Evolutionary conservation across 768 basidiomycete species (phyloP).

Genomic region (Agrocybe chaxingu): DNA sequence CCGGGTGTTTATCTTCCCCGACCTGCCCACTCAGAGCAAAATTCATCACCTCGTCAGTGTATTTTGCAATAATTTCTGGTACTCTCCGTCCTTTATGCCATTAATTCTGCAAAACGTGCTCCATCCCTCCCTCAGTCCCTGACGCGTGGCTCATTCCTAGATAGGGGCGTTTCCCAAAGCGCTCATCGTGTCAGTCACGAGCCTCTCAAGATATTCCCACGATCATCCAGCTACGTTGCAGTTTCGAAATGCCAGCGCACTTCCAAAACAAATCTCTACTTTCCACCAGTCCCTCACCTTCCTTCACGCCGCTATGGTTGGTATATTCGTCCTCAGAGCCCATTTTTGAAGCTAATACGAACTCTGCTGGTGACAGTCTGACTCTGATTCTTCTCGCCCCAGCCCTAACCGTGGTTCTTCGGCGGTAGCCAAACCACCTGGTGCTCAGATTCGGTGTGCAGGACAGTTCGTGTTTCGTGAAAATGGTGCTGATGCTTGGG

Average conservation of each 20-base stretch:
- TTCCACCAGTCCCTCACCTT: constrained; percentile 8
- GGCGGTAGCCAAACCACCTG: constrained; percentile 69
- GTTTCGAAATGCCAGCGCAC: constrained; percentile 30
- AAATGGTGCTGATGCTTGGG: not conserved
- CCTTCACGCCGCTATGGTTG: constrained; percentile 34
- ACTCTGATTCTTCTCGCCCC: constrained; percentile 66
- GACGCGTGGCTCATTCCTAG: too few relatives aligned
- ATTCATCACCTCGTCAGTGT: too few relatives aligned
- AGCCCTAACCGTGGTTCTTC: constrained; percentile 38
- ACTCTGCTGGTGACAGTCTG: constrained; percentile 48
- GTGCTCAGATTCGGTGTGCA: constrained; percentile 77
- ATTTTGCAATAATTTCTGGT: too few relatives aligned
- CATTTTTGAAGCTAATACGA: not conserved
- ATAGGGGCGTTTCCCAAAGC: not conserved
- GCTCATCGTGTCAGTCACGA: constrained; percentile 30
- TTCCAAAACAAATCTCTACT: constrained; percentile 13
- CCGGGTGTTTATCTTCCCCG: not conserved
- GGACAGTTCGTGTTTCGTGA: not conserved
- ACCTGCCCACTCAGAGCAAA: not conserved
- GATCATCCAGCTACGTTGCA: constrained; percentile 24
- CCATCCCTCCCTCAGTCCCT: too few relatives aligned
- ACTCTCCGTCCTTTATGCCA: too few relatives aligned
- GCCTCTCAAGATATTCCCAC: constrained; percentile 21
- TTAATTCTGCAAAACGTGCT: too few relatives aligned
- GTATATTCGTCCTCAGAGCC: constrained; percentile 5